Percentiles rank a stretch among this genome's conserved stretches.
These are phyloP conservation scores for Amanita inopinata DNA, from an alignment of 768 basidiomycete genomes.

Conservation along the genomic window DNA sequence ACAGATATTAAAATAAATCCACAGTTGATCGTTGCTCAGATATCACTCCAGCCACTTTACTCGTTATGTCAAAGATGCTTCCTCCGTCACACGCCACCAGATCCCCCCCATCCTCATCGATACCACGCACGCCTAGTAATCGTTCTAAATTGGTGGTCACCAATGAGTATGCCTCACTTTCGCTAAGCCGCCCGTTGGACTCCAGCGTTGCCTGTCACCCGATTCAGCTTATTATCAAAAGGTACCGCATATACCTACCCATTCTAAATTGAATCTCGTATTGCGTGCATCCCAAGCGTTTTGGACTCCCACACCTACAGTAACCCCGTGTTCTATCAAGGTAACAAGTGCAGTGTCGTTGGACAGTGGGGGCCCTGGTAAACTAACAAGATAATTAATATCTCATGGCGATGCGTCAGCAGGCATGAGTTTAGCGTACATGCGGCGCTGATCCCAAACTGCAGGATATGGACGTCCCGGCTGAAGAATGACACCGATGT, in stretches of 20 bases:
- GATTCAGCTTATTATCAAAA: constrained; percentile 4
- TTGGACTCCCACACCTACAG: constrained; percentile 60
- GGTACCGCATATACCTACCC: constrained; percentile 40
- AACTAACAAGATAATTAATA: constrained; percentile 23
- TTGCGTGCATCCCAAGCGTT: constrained; percentile 70
- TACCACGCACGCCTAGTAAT: constrained; percentile 27
- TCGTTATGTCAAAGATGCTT: constrained; percentile 42
- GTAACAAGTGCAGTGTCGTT: constrained; percentile 50
- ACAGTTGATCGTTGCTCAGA: constrained; percentile 40
- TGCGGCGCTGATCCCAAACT: constrained; percentile 62
- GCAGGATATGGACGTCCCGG: constrained; percentile 60
- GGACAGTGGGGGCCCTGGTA: constrained; percentile 70
- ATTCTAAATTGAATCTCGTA: constrained; percentile 67
- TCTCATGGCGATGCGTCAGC: neutral
- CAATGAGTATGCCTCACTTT: constrained; percentile 31
- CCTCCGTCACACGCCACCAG: constrained; percentile 55
- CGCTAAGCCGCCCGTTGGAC: constrained; percentile 33
- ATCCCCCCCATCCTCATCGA: constrained; percentile 44
- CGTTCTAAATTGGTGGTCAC: constrained; percentile 37
- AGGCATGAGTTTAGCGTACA: constrained; percentile 33
- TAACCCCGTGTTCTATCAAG: constrained; percentile 65
- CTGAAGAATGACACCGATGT: constrained; percentile 40
- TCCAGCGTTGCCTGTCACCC: constrained; percentile 33
- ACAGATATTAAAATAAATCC: constrained; percentile 34
- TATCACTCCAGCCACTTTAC: constrained; percentile 48